These are phyloP conservation scores for Tinospora cordifolia DNA, from an alignment of 164 flowering plant species.

Conservation along the genomic window DNA sequence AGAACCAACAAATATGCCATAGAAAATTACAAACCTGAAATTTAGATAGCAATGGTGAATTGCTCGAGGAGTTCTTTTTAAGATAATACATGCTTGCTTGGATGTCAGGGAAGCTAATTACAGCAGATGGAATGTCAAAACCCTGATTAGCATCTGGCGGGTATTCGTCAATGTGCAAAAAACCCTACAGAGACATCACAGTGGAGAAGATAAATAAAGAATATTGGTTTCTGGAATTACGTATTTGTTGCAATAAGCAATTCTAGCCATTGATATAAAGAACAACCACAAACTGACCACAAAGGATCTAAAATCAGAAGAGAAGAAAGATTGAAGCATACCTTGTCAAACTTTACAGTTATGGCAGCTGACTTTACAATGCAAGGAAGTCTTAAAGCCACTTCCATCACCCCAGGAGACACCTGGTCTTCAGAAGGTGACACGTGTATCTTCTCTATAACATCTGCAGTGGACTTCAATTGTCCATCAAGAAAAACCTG, in stretches of 20 bases:
- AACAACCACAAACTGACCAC: not conserved
- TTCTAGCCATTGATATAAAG: too few relatives aligned
- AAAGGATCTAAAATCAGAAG: not conserved
- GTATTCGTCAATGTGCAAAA: conserved; percentile 89
- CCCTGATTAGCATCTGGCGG: conserved; percentile 99
- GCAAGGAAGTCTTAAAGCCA: conserved; percentile 62
- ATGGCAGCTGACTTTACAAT: conserved; percentile 49
- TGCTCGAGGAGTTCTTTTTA: conserved; percentile 26
- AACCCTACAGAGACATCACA: conserved; percentile 44
- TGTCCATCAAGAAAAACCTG: conserved; percentile 57
- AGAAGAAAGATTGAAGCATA: conserved; percentile 17
- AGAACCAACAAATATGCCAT: not conserved
- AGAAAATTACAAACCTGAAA: conserved; percentile 45
- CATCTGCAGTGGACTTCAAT: conserved; percentile 28
- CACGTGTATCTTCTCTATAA: conserved; percentile 56
- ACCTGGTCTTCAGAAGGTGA: conserved; percentile 93
- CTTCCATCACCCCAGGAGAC: conserved; percentile 84
- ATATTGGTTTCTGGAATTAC: not conserved
- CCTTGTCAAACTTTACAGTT: conserved; percentile 87
- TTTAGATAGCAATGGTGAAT: conserved; percentile 50
- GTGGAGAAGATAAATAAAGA: not conserved
- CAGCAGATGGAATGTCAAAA: conserved; percentile 92
- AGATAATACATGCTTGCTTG: conserved; percentile 35
- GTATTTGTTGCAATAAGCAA: not conserved
- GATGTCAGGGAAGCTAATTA: conserved; percentile 66